Percentiles rank a stretch among this genome's conserved stretches.
Conservation (phyloP, 768 basidiomycete genomes). For the Phanerochaete sordida region DNA sequence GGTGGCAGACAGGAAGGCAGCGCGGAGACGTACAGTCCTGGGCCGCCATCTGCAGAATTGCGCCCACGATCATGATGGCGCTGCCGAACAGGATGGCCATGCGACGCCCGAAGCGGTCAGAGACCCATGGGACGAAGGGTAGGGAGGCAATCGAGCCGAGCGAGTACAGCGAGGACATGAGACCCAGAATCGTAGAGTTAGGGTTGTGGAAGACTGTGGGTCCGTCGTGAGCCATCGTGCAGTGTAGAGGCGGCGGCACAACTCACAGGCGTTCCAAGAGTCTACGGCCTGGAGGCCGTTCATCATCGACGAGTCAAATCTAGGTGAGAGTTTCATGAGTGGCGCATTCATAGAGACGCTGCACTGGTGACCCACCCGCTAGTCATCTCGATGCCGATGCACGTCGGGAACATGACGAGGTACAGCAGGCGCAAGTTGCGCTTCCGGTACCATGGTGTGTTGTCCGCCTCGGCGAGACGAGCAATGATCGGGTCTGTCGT, state of each 20-base stretch:
- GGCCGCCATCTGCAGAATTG: slow-evolving; percentile 22
- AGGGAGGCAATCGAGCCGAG: slow-evolving; percentile 55
- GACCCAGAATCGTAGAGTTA: slow-evolving; percentile 50
- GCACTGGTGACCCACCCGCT: slow-evolving; percentile 39
- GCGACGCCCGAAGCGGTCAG: slow-evolving; percentile 49
- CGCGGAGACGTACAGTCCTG: slow-evolving; percentile 34
- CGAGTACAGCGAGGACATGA: slow-evolving; percentile 57
- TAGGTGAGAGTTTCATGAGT: slow-evolving; percentile 16
- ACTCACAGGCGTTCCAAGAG: slow-evolving; percentile 52
- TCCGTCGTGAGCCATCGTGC: neutral
- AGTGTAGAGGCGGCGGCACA: neutral
- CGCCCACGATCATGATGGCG: slow-evolving; percentile 28
- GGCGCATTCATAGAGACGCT: neutral
- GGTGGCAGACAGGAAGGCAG: neutral
- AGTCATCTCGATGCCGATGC: slow-evolving; percentile 61
- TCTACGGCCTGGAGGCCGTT: slow-evolving; percentile 59
- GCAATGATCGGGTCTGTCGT: slow-evolving; percentile 10
- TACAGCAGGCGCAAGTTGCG: slow-evolving; percentile 55
- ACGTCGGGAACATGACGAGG: slow-evolving; percentile 54
- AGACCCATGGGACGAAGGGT: slow-evolving; percentile 49
- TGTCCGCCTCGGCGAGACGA: slow-evolving; percentile 36
- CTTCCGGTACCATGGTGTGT: slow-evolving; percentile 59
- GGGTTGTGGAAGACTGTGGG: slow-evolving; percentile 49
- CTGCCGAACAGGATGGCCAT: slow-evolving; percentile 50
- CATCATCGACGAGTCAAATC: slow-evolving; percentile 60